A percentile compares a stretch with the other conserved stretches of the same genome.
These are phyloP conservation scores for Linanthus parryae DNA, from an alignment of 148 eudicot species.

Conservation along the genomic window DNA sequence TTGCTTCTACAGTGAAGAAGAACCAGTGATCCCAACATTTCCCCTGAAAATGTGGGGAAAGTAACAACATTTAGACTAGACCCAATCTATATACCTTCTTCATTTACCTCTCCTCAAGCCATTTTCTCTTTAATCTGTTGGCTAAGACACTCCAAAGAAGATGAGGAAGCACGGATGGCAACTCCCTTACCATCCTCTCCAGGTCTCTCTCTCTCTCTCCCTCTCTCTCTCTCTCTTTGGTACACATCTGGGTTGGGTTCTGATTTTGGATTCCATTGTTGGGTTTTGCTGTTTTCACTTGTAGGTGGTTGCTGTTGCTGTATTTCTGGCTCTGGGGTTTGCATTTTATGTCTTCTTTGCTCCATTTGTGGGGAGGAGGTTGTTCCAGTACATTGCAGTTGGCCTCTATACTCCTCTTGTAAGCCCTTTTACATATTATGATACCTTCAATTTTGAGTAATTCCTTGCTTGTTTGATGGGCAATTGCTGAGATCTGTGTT, in stretches of 20 bases:
- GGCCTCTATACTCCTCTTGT: slow-evolving; percentile 95
- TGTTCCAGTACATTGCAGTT: slow-evolving; percentile 71
- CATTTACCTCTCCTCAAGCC: not conserved
- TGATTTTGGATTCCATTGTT: not conserved
- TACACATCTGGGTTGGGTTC: not conserved
- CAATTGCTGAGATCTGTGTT: not conserved
- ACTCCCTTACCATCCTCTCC: slow-evolving; percentile 94
- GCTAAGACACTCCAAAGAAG: slow-evolving; percentile 14
- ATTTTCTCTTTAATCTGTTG: slow-evolving; percentile 3
- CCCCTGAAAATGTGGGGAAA: slow-evolving; percentile 10
- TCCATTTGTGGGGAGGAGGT: slow-evolving; percentile 84
- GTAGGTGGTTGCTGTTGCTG: slow-evolving; percentile 93
- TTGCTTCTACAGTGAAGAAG: slow-evolving; percentile 18
- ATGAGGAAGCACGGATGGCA: slow-evolving; percentile 99
- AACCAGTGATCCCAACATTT: slow-evolving; percentile 11
- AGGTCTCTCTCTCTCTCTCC: slow-evolving; percentile 32
- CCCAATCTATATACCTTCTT: slow-evolving; percentile 1
- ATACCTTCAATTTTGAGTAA: not conserved
- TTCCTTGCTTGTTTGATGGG: not conserved
- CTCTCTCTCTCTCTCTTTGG: not conserved
- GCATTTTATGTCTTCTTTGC: slow-evolving; percentile 95
- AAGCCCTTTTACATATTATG: slow-evolving; percentile 21
- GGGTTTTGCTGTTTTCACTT: slow-evolving; percentile 10
- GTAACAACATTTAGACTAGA: not conserved
- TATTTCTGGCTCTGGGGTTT: slow-evolving; percentile 90